Conservation (phyloP, 2,329 filamentous ascomycete species). For the Tothia fuscella region DNA sequence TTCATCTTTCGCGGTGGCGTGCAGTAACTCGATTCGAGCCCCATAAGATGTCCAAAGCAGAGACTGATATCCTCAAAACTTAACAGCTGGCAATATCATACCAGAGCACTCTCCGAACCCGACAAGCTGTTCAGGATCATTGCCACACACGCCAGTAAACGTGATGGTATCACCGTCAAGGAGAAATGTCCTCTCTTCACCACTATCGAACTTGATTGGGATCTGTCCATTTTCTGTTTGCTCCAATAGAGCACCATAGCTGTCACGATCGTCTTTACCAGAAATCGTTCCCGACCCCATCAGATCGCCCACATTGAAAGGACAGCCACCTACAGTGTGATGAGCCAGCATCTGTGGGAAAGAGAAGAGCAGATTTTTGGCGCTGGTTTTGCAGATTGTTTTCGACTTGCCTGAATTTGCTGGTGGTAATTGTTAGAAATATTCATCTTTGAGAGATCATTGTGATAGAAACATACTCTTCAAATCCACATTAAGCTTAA, state of each 20-base stretch:
- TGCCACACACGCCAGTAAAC: slow-evolving; percentile 45
- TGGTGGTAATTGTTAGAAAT: slow-evolving; percentile 16
- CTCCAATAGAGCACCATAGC: slow-evolving; percentile 60
- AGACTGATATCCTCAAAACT: slow-evolving; percentile 3
- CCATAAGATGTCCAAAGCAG: too few species aligned
- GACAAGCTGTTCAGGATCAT: slow-evolving; percentile 51
- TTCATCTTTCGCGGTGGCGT: too few species aligned
- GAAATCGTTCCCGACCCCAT: slow-evolving; percentile 71
- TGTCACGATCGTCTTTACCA: slow-evolving; percentile 50
- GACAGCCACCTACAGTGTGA: slow-evolving; percentile 42
- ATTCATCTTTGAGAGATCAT: neutral
- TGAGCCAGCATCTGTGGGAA: slow-evolving; percentile 43
- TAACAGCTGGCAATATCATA: slow-evolving; percentile 40
- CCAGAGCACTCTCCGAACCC: slow-evolving; percentile 67
- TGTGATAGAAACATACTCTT: slow-evolving; percentile 24
- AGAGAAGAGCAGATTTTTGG: slow-evolving; percentile 30
- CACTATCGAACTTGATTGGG: slow-evolving; percentile 47
- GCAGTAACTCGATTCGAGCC: too few species aligned
- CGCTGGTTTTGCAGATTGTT: slow-evolving; percentile 36
- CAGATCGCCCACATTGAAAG: slow-evolving; percentile 60
- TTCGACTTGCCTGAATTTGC: slow-evolving; percentile 34
- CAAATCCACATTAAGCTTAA: slow-evolving; percentile 54
- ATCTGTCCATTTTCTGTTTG: slow-evolving; percentile 58
- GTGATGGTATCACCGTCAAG: slow-evolving; percentile 56
- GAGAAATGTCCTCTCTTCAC: slow-evolving; percentile 58